Evolutionary conservation across 371 early-diverging fungal species (phyloP).

Genomic region (Blakeslea trispora): DNA sequence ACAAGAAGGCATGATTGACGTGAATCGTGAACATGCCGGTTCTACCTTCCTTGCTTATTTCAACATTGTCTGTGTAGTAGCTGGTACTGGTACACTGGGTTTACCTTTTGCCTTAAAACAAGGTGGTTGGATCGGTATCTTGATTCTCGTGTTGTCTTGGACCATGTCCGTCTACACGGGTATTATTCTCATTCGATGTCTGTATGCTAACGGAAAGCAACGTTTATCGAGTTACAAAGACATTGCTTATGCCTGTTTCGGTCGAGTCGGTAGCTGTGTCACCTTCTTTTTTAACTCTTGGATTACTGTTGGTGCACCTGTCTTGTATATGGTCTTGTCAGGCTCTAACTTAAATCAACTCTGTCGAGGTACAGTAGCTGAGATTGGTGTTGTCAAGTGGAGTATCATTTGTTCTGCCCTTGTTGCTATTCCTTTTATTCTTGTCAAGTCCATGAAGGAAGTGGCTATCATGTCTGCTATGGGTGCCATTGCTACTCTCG

Average conservation of each 20-base stretch:
- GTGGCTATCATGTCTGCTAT: conserved; percentile 63
- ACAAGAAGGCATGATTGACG: conserved; percentile 22
- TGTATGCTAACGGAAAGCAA: conserved; percentile 41
- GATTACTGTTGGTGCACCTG: conserved; percentile 55
- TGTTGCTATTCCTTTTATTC: conserved; percentile 54
- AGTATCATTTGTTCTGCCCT: conserved; percentile 65
- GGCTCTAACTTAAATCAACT: conserved; percentile 53
- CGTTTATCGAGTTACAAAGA: conserved; percentile 44
- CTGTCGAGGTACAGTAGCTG: conserved; percentile 35
- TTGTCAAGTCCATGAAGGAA: conserved; percentile 63
- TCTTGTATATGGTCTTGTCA: conserved; percentile 58
- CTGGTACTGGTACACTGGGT: conserved; percentile 83
- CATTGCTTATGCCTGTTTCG: conserved; percentile 38
- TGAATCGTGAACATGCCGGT: conserved; percentile 28
- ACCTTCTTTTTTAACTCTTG: conserved; percentile 59
- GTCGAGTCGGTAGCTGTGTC: conserved; percentile 39
- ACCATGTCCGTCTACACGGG: conserved; percentile 63
- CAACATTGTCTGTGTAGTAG: conserved; percentile 77
- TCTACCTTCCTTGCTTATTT: conserved; percentile 55
- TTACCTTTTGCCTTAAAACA: conserved; percentile 70
- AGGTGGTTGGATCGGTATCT: conserved; percentile 76
- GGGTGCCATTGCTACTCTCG: conserved; percentile 55
- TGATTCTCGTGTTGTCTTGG: conserved; percentile 73
- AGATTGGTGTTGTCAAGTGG: conserved; percentile 48
- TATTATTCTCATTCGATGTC: conserved; percentile 33